Percentiles rank a stretch among this genome's conserved stretches.
These are phyloP conservation scores for Pichia sp. DNA, from an alignment of 1,139 yeast genomes.

Conservation along the genomic window DNA sequence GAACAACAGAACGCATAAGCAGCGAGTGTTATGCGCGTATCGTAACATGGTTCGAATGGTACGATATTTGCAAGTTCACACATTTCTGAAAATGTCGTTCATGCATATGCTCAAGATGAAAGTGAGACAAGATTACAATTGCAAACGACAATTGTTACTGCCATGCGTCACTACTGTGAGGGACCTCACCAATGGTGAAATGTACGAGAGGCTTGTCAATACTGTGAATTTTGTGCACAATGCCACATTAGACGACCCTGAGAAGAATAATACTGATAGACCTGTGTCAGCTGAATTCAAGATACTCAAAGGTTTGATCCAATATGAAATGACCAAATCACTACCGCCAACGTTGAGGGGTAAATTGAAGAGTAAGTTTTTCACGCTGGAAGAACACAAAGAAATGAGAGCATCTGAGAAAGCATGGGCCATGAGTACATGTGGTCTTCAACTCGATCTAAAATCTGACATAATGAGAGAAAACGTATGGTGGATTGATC, in stretches of 20 bases:
- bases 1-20: constrained; percentile 4
- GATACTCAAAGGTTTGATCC: constrained; percentile 15
- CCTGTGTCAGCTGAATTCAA: constrained; percentile 10
- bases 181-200: constrained; percentile 5
- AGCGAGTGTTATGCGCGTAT: constrained; percentile 14
- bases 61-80: constrained; percentile 13
- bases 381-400: constrained; percentile 2
- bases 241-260: constrained; percentile 13
- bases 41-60: constrained; percentile 18
- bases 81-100: constrained; percentile 8
- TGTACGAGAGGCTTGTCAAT: constrained; percentile 16
- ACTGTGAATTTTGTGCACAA: constrained; percentile 23
- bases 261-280: constrained; percentile 4
- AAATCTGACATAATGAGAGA: neutral
- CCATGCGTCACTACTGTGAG: neutral
- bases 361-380: constrained; percentile 5
- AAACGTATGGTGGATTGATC: constrained; percentile 8
- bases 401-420: constrained; percentile 12
- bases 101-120: constrained; percentile 13
- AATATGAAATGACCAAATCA: constrained; percentile 18
- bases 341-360: constrained; percentile 1
- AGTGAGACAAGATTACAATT: constrained; percentile 19
- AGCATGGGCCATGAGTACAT: constrained; percentile 1
- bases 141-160: constrained; percentile 12
- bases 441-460: neutral